Evolutionary conservation across 495 filamentous ascomycete species (phyloP).

Genomic region (Penicilliopsis zonata): DNA sequence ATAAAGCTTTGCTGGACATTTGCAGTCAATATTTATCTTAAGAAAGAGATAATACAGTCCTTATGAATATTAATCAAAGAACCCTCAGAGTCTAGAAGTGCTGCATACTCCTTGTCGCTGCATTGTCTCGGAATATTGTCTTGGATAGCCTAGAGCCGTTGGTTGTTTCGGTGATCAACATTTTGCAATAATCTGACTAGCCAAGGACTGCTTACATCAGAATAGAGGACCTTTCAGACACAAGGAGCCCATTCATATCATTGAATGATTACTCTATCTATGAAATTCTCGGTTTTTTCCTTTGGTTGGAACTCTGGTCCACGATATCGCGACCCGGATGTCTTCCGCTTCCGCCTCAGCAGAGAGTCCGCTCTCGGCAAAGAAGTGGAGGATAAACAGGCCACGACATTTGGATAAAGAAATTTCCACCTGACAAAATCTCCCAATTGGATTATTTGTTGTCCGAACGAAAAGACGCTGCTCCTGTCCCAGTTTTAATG

Average conservation of each 20-base stretch:
- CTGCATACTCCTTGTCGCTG: conserved; percentile 42
- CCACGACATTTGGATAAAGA: too few relatives aligned
- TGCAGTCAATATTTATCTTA: conserved; percentile 63
- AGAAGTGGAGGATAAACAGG: too few relatives aligned
- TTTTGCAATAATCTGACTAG: too few relatives aligned
- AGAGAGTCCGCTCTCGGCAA: too few relatives aligned
- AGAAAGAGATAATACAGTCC: conserved; percentile 77
- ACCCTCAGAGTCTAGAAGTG: conserved; percentile 56
- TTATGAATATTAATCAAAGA: conserved; percentile 50
- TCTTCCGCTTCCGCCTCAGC: conserved; percentile 12
- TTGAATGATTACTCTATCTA: not conserved
- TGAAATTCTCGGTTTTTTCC: too few relatives aligned
- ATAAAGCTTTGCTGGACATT: conserved; percentile 42
- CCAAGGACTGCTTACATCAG: too few relatives aligned
- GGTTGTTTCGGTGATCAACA: conserved; percentile 4
- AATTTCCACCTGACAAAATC: too few relatives aligned
- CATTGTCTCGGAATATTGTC: conserved; percentile 24
- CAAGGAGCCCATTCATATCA: not conserved
- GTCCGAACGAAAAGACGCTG: too few relatives aligned
- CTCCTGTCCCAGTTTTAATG: too few relatives aligned
- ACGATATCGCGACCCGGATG: not conserved
- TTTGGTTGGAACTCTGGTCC: conserved; percentile 1
- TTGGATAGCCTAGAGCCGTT: conserved; percentile 12
- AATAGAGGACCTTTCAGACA: too few relatives aligned
- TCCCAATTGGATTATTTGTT: too few relatives aligned